Evolutionary conservation across 2,329 filamentous ascomycete species (phyloP).

Genomic region (Fusarium sp.): DNA sequence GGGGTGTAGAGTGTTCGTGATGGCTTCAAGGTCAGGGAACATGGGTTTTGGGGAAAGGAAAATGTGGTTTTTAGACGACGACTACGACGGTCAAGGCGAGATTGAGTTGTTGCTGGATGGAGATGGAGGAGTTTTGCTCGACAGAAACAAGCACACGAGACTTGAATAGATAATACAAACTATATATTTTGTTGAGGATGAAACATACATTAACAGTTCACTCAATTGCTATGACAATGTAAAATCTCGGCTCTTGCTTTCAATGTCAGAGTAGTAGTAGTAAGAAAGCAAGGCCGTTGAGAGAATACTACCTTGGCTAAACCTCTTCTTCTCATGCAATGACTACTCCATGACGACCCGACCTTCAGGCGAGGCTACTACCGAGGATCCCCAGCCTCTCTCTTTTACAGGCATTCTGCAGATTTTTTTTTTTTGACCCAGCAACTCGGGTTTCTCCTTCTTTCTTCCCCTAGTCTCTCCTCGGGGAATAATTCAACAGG

Average conservation of each 20-base stretch:
- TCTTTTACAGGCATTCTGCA: neutral
- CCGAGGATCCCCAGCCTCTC: slow-evolving; percentile 5
- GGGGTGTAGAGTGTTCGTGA: neutral
- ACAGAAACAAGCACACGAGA: neutral
- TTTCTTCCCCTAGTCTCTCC: neutral
- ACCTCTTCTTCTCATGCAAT: neutral
- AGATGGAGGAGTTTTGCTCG: neutral
- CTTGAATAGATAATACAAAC: neutral
- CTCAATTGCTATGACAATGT: neutral
- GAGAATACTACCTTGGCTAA: neutral
- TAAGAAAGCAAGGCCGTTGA: neutral
- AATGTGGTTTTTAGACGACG: neutral
- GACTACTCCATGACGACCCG: slow-evolving; percentile 7
- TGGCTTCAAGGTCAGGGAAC: slow-evolving; percentile 1
- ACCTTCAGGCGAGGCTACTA: neutral
- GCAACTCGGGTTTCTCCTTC: slow-evolving; percentile 16
- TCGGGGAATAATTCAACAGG: neutral
- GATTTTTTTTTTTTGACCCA: slow-evolving; percentile 11
- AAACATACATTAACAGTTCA: neutral
- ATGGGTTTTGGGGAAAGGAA: neutral
- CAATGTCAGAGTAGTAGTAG: neutral
- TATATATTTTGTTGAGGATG: neutral
- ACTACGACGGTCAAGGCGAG: neutral
- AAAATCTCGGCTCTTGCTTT: neutral
- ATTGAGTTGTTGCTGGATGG: neutral